Evolutionary conservation across 495 filamentous ascomycete genomes (phyloP).

Genomic region (Hyaloscypha finlandica): DNA sequence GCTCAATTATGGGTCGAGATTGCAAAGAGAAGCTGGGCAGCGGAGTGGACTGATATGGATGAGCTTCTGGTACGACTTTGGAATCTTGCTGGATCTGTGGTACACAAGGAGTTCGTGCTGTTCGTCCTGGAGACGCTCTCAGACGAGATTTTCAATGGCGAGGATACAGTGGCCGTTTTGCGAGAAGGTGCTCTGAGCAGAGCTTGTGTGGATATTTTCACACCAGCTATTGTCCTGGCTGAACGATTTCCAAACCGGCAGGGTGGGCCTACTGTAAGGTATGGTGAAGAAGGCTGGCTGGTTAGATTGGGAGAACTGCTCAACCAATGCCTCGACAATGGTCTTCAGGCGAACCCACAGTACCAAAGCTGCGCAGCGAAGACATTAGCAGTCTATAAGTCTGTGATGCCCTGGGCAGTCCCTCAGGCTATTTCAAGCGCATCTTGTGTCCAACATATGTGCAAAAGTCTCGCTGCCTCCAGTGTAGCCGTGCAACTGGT

Average conservation of each 20-base stretch:
- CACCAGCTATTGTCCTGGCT: constrained; percentile 70
- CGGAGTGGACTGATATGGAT: constrained; percentile 96
- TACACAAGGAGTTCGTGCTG: constrained; percentile 79
- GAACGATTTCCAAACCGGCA: constrained; percentile 72
- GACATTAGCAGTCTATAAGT: constrained; percentile 71
- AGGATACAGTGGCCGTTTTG: constrained; percentile 81
- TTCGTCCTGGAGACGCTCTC: constrained; percentile 88
- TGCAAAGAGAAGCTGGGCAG: constrained; percentile 88
- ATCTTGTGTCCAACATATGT: constrained; percentile 69
- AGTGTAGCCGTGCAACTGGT: constrained; percentile 77
- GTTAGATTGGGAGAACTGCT: constrained; percentile 74
- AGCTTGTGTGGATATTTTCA: constrained; percentile 90
- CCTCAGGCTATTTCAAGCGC: constrained; percentile 75
- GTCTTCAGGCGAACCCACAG: constrained; percentile 61
- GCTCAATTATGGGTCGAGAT: constrained; percentile 95
- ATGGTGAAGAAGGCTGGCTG: constrained; percentile 85
- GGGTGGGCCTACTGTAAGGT: constrained; percentile 61
- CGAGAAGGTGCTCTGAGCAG: constrained; percentile 82
- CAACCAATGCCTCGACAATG: constrained; percentile 66
- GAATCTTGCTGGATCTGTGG: constrained; percentile 59
- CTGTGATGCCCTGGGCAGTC: constrained; percentile 79
- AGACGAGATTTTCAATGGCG: constrained; percentile 89
- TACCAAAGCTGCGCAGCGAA: constrained; percentile 70
- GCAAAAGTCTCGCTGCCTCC: constrained; percentile 69
- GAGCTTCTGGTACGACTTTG: constrained; percentile 77